Conservation (phyloP, 1,284 basidiomycete species). For the Nidula niveotomentosa region DNA sequence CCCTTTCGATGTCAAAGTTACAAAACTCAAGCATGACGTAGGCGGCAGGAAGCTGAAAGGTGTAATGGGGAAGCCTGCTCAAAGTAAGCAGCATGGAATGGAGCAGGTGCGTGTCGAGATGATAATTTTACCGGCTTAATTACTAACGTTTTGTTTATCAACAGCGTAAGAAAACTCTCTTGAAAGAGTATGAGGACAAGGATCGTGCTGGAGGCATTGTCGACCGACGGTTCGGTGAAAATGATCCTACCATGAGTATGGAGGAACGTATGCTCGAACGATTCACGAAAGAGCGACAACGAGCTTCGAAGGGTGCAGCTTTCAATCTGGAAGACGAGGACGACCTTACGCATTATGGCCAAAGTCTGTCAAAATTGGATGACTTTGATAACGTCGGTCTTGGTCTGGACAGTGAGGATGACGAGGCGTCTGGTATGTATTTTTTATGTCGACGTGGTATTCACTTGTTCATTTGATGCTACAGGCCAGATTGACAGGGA, state of each 20-base stretch:
- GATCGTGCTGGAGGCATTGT: constrained; percentile 86
- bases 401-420: constrained; percentile 70
- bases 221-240: constrained; percentile 96
- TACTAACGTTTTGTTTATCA: constrained; percentile 1
- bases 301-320: constrained; percentile 72
- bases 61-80: constrained; percentile 78
- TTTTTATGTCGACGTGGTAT: no score
- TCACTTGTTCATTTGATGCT: background rate
- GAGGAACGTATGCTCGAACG: constrained; percentile 98
- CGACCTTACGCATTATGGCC: constrained; percentile 93
- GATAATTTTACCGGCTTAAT: background rate
- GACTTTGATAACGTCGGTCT: constrained; percentile 86
- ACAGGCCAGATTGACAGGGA: constrained; percentile 67
- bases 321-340: constrained; percentile 94
- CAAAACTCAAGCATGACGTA: constrained; percentile 91
- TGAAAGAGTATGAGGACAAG: constrained; percentile 84
- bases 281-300: constrained; percentile 89
- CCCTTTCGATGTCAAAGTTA: constrained; percentile 92
- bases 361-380: constrained; percentile 81
- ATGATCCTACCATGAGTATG: constrained; percentile 84
- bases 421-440: constrained; percentile 44
- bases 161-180: constrained; percentile 82
- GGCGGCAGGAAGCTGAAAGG: constrained; percentile 88
- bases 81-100: constrained; percentile 87
- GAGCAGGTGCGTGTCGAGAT: constrained; percentile 67